Evolutionary conservation across 768 basidiomycete species (phyloP), one percentile per base, ranked within the genome.

Genomic region (Cystobasidiopsis lactophilus): DNA sequence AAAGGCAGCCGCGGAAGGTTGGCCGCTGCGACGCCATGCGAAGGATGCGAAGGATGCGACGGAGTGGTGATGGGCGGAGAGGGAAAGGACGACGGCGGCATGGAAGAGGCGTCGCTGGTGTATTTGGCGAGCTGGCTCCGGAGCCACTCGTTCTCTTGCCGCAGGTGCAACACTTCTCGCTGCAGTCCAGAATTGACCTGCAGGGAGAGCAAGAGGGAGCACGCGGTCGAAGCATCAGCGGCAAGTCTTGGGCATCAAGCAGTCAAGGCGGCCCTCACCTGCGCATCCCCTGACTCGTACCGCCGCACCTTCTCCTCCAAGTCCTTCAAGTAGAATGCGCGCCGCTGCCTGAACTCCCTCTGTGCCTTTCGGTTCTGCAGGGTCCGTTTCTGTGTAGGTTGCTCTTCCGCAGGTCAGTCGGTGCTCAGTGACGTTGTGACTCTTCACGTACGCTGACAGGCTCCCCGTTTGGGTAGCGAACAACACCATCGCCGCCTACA

Each of bases 291-390:
- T n/a, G 35, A 3, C 35, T 56, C 55, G 33, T 52, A 52, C 18
- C 38, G 18, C n/a, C 45, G 26, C 10, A 57, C 56, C 23, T 39
- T 26, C 13, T 38, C 46, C 40, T 57, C 56, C n/a, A 57, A 38
- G 26, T 57, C 56, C 23, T 53, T 53, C 11, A 57, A 19, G 37
- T 57, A 53, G 9, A 27, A 19, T 7, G 52, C 46, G 13, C 52
- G 43, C 10, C 56, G 3, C 30, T 56, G 55, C 3, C 56, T 19
- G 30, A 57, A 57, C 26, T 57, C 56, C 2, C 56, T 19, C 41
- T 57, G 56, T 2, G 56, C 56, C 27, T 50, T 57, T 2, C 56
- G 44, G 29, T 57, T 57, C 31, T 57, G 56, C 7, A 57, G 24
- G 3, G 47, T 54, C 40, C 53, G 52, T 50, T 56, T 56, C 55